Conservation (phyloP, 768 basidiomycete species). For the Leccinum longicurvipes region DNA sequence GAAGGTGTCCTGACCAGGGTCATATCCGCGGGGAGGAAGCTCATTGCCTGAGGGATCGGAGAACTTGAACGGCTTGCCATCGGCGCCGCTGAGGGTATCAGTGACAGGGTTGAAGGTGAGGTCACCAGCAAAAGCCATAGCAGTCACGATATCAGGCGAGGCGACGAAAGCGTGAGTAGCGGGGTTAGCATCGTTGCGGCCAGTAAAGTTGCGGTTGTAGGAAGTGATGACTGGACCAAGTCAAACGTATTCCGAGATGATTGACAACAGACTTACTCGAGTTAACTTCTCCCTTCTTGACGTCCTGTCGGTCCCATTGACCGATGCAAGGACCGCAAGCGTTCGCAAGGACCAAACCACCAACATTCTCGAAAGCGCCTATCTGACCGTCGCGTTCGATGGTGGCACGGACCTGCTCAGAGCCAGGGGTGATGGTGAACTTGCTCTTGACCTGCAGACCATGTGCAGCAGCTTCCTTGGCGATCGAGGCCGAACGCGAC, state of each 20-base stretch:
- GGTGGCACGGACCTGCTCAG: constrained; percentile 97
- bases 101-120: constrained; percentile 97
- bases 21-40: constrained; percentile 93
- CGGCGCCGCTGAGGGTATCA: constrained; percentile 76
- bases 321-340: constrained; percentile 99
- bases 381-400: constrained; percentile 96
- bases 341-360: constrained; percentile 94
- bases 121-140: constrained; percentile 90
- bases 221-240: constrained; percentile 81
- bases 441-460: constrained; percentile 87
- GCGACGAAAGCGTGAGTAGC: constrained; percentile 97
- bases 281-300: constrained; percentile 95
- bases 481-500: constrained; percentile 95
- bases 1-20: constrained; percentile 96
- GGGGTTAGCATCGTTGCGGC: constrained; percentile 98
- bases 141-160: constrained; percentile 93
- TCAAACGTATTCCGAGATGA: not conserved
- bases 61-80: constrained; percentile 98
- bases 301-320: constrained; percentile 97
- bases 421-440: constrained; percentile 98
- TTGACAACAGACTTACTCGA: constrained; percentile 63
- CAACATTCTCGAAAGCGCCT: constrained; percentile 78
- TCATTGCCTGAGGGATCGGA: constrained; percentile 87
- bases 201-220: constrained; percentile 99
- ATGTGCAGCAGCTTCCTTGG: constrained; percentile 80